Evolutionary conservation across 257 asterid genomes (phyloP).

Genomic region (Thymus quinquecostatus): DNA sequence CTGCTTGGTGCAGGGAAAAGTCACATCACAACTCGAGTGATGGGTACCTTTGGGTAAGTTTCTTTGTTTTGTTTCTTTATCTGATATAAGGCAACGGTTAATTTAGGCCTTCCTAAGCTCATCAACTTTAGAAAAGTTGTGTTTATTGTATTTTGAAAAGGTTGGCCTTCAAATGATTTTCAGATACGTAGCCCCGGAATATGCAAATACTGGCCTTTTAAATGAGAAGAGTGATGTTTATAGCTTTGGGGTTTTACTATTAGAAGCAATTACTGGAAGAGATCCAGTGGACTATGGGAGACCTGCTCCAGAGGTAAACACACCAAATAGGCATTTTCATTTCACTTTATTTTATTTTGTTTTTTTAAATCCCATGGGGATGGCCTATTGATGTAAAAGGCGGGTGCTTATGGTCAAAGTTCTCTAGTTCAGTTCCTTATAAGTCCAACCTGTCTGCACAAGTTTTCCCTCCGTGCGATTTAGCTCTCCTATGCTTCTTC

Average conservation of each 20-base stretch:
- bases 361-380: no score
- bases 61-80: constrained; percentile 5
- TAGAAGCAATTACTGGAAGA: constrained; percentile 95
- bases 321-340: no score
- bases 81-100: not conserved
- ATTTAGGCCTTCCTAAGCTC: not conserved
- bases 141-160: not conserved
- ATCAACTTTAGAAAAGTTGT: constrained; percentile 1
- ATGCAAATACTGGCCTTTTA: constrained; percentile 91
- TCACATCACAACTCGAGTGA: constrained; percentile 92
- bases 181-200: constrained; percentile 99
- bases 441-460: no score
- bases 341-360: no score
- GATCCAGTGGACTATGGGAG: constrained; percentile 98
- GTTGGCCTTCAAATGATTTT: constrained; percentile 2
- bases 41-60: constrained; percentile 97
- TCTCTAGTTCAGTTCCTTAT: no score
- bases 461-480: no score
- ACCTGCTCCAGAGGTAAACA: constrained; percentile 87
- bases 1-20: constrained; percentile 95
- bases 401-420: no score
- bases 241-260: constrained; percentile 88
- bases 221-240: constrained; percentile 95
- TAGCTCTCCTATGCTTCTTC: no score
- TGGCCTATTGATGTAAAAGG: no score